These are phyloP conservation scores for Yarrowia sp. DNA, from an alignment of 805 yeast genomes.

Conservation along the genomic window DNA sequence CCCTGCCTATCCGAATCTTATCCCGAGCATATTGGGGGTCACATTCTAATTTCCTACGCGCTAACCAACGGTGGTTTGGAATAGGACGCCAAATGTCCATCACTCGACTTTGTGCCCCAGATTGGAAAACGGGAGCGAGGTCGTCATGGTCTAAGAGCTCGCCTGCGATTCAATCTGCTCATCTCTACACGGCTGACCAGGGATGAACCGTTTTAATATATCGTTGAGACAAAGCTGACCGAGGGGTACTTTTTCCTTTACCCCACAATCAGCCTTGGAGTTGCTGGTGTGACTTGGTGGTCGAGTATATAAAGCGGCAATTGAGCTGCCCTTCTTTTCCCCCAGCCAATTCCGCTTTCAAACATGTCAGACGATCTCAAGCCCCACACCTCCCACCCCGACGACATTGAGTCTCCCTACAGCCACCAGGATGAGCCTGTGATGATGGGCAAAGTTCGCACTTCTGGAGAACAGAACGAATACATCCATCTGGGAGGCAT, in stretches of 20 bases:
- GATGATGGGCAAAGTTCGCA: conserved; percentile 33
- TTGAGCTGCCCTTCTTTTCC: background rate
- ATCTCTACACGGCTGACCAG: conserved; percentile 7
- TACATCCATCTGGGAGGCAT: conserved; percentile 65
- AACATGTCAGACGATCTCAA: background rate
- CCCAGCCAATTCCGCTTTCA: background rate
- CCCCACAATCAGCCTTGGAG: conserved; percentile 4
- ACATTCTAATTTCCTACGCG: too few relatives aligned
- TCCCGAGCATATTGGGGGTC: background rate
- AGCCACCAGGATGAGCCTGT: conserved; percentile 27
- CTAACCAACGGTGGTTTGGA: background rate
- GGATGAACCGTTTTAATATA: background rate
- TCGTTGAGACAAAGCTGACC: background rate
- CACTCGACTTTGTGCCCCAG: background rate
- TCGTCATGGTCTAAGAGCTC: too few relatives aligned
- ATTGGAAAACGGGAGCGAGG: background rate
- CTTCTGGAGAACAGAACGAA: conserved; percentile 52
- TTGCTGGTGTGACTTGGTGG: background rate
- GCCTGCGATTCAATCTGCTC: too few relatives aligned
- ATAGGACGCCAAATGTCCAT: background rate
- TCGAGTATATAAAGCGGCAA: background rate
- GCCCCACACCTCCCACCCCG: background rate
- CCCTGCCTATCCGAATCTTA: background rate
- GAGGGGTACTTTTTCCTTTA: background rate
- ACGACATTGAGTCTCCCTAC: background rate